phyloP scores from a whole-genome alignment of 352 stramenopile genomes.

The Thraustochytrium sp. region DNA sequence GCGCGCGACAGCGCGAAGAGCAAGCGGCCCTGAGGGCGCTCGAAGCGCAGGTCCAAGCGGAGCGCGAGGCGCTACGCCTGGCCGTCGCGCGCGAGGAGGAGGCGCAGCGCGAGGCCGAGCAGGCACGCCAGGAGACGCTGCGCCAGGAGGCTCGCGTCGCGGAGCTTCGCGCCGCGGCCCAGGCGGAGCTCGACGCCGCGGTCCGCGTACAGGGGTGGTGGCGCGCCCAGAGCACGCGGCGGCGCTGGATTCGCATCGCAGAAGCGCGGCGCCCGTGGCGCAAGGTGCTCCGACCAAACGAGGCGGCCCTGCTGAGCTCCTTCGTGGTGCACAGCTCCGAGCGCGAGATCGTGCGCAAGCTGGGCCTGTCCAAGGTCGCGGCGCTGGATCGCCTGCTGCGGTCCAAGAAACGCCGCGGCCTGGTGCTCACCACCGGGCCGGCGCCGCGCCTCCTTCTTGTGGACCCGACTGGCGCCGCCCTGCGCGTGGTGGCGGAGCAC shows the following conservation, averaged over 20 bases:
- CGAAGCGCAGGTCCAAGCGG: neutral
- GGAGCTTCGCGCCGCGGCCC: too few species aligned
- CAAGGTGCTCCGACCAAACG: neutral
- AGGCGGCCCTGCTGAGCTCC: neutral
- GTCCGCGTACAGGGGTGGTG: slow-evolving; percentile 32
- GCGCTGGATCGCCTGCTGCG: neutral
- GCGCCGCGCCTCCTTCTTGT: neutral
- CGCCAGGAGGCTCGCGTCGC: too few species aligned
- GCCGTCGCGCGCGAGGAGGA: too few species aligned
- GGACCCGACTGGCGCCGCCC: neutral
- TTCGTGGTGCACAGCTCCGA: slow-evolving; percentile 36
- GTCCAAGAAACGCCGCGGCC: slow-evolving; percentile 24
- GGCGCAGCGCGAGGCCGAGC: too few species aligned
- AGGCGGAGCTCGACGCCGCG: too few species aligned
- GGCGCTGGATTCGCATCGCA: neutral
- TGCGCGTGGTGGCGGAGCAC: neutral
- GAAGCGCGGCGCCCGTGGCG: neutral
- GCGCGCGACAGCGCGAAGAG: too few species aligned
- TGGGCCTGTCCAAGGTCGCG: neutral
- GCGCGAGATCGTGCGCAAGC: neutral
- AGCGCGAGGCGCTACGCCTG: neutral
- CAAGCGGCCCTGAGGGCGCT: neutral
- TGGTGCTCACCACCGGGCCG: slow-evolving; percentile 4
- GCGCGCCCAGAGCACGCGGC: neutral
- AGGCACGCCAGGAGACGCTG: too few species aligned